Evolutionary conservation across 2,329 filamentous ascomycete genomes (phyloP), one percentile per base, ranked within the genome.

Genomic region (Penicillium sp.): DNA sequence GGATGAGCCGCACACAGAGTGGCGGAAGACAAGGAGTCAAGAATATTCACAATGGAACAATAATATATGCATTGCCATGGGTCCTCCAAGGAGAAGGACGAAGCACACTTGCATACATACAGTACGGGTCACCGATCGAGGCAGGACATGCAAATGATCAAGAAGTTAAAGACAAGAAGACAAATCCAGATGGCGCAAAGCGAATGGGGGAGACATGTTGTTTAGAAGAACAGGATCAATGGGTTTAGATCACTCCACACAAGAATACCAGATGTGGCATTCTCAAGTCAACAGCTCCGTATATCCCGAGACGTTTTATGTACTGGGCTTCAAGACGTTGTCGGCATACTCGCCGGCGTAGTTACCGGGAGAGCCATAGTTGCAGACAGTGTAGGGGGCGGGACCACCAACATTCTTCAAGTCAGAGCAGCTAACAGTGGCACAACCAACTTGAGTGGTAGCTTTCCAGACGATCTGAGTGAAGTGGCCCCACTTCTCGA

Each of bases 331-430:
- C 5, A 71, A 67, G 27, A 88, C 80, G 65, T 88, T 85, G 45
- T 68, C 66, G 50, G 63, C 80, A 66, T 85, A 88, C 66, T 82
- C 73, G 59, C 78, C 79, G 15, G 66, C 76, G 53, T 81, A 78
- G 76, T 88, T 85, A 90, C 90, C 91, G 62, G 86, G 78, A 61
- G 86, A 82, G 65, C 78, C 79, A 80, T 96, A 96, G 83, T 96
- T 93, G 87, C 91, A 96, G 69, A 96, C 91, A 31, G 89, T 93
- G 81, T 86, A 91, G 77, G 84, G 86, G n/a, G 86, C 55, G 29
- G 77, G 66, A 49, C 71, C 68, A 57, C 75, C 77, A 47, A 75
- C 73, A 61, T 79, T 78, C 51, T 67, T 71, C 43, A 83, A 72
- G 53, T 58, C 67, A 31, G 63, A 25, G 81, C 79, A 86, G 74